phyloP scores from a whole-genome alignment of 2,329 filamentous ascomycete genomes.

The Fusarium decemcellulare region DNA sequence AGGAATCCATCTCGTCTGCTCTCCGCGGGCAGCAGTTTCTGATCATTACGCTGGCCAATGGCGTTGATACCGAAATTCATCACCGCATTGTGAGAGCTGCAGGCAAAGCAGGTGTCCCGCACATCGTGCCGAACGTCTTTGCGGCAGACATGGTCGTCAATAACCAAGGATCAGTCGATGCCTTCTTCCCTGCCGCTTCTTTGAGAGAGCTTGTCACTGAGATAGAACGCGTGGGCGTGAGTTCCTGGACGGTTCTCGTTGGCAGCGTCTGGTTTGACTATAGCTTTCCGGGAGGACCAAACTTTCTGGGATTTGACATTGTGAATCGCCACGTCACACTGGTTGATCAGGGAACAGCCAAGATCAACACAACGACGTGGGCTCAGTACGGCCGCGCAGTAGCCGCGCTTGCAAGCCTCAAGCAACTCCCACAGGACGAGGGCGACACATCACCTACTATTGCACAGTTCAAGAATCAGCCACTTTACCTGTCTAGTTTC shows the following conservation, averaged over 20 bases:
- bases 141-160: conserved; percentile 46
- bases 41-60: conserved; percentile 60
- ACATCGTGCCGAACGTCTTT: conserved; percentile 62
- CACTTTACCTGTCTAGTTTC: conserved; percentile 70
- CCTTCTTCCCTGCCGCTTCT: not conserved
- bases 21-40: conserved; percentile 66
- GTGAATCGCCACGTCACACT: conserved; percentile 51
- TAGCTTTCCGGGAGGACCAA: not conserved
- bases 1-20: conserved; percentile 58
- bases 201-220: not conserved
- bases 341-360: not conserved
- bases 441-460: conserved; percentile 41
- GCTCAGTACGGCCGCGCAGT: conserved; percentile 13
- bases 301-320: conserved; percentile 62
- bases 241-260: conserved; percentile 18
- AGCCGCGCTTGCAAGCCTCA: conserved; percentile 12
- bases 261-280: conserved; percentile 32
- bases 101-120: conserved; percentile 60
- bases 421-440: not conserved
- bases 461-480: conserved; percentile 60
- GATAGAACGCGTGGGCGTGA: conserved; percentile 16
- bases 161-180: not conserved
- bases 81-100: conserved; percentile 61
- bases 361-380: conserved; percentile 15
- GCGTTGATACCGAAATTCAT: conserved; percentile 55